phyloP scores from a whole-genome alignment of 768 basidiomycete species.

The Pluteus cervinus region DNA sequence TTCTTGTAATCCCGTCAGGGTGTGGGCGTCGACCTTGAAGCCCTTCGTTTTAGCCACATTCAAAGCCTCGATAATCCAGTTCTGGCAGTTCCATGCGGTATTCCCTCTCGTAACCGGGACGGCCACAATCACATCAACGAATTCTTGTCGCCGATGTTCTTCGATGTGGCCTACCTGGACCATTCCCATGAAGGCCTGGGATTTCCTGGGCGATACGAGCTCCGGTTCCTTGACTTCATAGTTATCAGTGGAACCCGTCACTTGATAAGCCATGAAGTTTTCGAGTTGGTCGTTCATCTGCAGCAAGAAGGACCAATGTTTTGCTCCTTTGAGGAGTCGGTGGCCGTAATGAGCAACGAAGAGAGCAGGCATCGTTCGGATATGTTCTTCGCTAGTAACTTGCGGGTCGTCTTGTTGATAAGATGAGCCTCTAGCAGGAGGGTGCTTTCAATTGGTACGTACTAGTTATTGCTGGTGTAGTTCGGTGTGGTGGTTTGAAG shows the following conservation, averaged over 20 bases:
- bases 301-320: not conserved
- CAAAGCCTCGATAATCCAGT: not conserved
- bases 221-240: constrained; percentile 1
- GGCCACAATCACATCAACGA: not conserved
- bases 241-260: not conserved
- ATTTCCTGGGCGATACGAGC: not conserved
- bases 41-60: too few relatives aligned
- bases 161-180: not conserved
- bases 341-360: not conserved
- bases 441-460: too few relatives aligned
- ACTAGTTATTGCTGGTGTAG: too few relatives aligned
- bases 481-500: too few relatives aligned
- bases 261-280: not conserved
- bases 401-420: too few relatives aligned
- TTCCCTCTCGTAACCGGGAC: not conserved
- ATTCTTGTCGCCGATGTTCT: not conserved
- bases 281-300: not conserved
- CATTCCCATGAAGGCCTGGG: not conserved
- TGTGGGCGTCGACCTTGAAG: too few relatives aligned
- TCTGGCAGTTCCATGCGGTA: not conserved
- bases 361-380: too few relatives aligned
- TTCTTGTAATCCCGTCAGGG: too few relatives aligned
- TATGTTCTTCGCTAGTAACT: too few relatives aligned
- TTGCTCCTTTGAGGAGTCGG: not conserved
- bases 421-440: too few relatives aligned